Evolutionary conservation across 768 basidiomycete species (phyloP).

Genomic region (Holtermanniella nyarrowii): DNA sequence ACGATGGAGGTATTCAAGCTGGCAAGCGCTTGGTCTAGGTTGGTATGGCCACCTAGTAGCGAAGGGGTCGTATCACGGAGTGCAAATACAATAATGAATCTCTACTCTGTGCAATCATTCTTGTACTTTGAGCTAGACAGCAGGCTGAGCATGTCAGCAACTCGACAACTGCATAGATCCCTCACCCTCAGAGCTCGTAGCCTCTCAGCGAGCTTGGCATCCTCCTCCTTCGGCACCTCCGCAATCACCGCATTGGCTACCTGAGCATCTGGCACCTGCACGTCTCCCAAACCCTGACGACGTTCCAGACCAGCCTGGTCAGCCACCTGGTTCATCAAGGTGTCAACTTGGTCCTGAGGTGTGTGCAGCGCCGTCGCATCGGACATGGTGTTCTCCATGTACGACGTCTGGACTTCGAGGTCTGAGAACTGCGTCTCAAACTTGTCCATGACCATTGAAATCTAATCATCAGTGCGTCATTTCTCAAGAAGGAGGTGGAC

Average conservation of each 20-base stretch:
- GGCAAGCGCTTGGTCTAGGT: slow-evolving; percentile 9
- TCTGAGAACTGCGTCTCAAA: slow-evolving; percentile 94
- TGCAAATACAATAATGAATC: slow-evolving; percentile 10
- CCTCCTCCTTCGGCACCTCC: slow-evolving; percentile 62
- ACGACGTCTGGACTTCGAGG: slow-evolving; percentile 92
- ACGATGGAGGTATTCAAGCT: slow-evolving; percentile 4
- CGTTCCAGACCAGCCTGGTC: slow-evolving; percentile 95
- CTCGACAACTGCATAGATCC: not conserved
- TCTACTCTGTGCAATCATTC: slow-evolving; percentile 1
- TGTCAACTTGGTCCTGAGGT: slow-evolving; percentile 94
- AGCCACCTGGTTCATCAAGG: slow-evolving; percentile 81
- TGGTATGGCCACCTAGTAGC: not conserved
- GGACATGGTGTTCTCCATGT: slow-evolving; percentile 96
- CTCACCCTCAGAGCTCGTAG: slow-evolving; percentile 63
- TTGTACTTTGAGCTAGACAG: slow-evolving; percentile 1
- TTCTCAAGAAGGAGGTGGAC: slow-evolving; percentile 23
- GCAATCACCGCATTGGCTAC: slow-evolving; percentile 9
- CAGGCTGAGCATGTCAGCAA: slow-evolving; percentile 4
- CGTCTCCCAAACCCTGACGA: slow-evolving; percentile 69
- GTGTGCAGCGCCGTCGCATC: slow-evolving; percentile 84
- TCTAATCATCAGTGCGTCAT: slow-evolving; percentile 47
- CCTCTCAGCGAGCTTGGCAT: slow-evolving; percentile 57
- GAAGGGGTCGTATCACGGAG: slow-evolving; percentile 4
- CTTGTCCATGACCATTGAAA: slow-evolving; percentile 97
- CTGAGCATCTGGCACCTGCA: slow-evolving; percentile 53